These are phyloP conservation scores for Eucalyptus curtisii DNA, from an alignment of 345 rosid species.

Conservation along the genomic window DNA sequence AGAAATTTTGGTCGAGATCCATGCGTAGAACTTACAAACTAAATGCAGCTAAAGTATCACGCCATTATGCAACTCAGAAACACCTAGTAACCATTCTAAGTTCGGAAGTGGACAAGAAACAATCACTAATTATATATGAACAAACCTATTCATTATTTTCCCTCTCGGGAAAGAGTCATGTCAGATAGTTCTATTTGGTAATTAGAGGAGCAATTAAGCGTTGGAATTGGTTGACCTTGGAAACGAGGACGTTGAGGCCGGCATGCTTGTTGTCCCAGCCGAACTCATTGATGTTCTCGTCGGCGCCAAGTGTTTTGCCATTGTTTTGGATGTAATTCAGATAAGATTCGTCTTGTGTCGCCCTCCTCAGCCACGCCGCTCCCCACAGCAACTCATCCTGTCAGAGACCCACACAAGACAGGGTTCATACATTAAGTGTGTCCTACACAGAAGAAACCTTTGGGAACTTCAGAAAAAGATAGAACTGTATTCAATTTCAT, in stretches of 20 bases:
- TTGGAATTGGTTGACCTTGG: conserved; percentile 39
- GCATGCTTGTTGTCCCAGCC: conserved; percentile 99
- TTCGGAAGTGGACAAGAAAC: not conserved
- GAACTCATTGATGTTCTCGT: conserved; percentile 82
- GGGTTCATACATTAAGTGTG: not conserved
- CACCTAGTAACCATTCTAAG: not conserved
- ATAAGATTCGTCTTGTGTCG: conserved; percentile 51
- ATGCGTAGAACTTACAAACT: not conserved
- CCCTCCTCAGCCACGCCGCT: conserved; percentile 92
- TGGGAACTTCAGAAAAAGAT: not conserved
- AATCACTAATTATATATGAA: not conserved
- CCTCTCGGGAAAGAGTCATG: not conserved
- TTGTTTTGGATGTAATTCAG: conserved; percentile 65
- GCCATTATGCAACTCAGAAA: not conserved
- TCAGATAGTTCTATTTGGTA: not conserved
- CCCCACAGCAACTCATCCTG: conserved; percentile 99
- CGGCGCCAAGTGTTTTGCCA: conserved; percentile 81
- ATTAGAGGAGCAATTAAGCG: not conserved
- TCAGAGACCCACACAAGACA: not conserved
- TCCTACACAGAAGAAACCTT: not conserved
- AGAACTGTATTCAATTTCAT: not conserved
- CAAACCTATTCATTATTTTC: not conserved
- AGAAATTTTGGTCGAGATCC: not conserved
- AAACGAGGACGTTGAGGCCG: conserved; percentile 82
- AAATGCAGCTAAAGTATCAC: not conserved